phyloP scores from a whole-genome alignment of 768 basidiomycete species.

The Rhodotorula kratochvilovae region DNA sequence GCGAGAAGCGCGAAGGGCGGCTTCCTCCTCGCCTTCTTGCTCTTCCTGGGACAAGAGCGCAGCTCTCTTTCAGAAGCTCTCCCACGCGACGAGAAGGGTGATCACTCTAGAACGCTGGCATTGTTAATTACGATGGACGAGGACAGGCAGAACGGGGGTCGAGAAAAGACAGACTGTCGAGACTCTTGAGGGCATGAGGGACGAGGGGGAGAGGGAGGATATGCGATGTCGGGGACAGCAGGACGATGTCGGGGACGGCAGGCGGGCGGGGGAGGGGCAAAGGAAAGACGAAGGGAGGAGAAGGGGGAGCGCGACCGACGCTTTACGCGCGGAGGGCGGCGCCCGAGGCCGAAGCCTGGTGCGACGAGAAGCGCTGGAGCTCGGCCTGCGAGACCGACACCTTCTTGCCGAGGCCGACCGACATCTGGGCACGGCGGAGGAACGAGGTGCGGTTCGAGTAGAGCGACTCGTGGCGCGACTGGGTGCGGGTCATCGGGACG shows the following conservation, averaged over 20 bases:
- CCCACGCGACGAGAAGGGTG: too few species aligned
- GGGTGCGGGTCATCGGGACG: conserved; percentile 75
- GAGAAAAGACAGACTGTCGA: neutral
- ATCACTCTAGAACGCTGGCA: neutral
- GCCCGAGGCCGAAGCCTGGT: conserved; percentile 76
- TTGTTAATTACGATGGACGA: neutral
- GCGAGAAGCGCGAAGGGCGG: too few species aligned
- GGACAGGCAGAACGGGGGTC: neutral
- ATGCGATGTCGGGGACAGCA: neutral
- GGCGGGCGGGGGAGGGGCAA: neutral
- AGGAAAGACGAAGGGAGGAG: neutral
- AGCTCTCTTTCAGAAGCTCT: too few species aligned
- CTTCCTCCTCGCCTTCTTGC: too few species aligned
- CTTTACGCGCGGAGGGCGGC: conserved; percentile 54
- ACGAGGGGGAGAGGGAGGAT: neutral
- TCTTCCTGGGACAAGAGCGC: too few species aligned
- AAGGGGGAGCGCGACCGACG: neutral
- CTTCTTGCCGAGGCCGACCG: conserved; percentile 73
- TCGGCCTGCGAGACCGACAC: conserved; percentile 54
- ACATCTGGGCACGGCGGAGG: conserved; percentile 78
- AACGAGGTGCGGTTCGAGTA: conserved; percentile 96
- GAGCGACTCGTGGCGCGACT: conserved; percentile 80
- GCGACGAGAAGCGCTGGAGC: conserved; percentile 74
- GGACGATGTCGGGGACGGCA: neutral
- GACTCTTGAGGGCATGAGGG: neutral